A percentile compares a stretch with the other conserved stretches of the same genome.
Conservation (phyloP, 352 stramenopile genomes). For the Hyaloperonospora brassicae region DNA sequence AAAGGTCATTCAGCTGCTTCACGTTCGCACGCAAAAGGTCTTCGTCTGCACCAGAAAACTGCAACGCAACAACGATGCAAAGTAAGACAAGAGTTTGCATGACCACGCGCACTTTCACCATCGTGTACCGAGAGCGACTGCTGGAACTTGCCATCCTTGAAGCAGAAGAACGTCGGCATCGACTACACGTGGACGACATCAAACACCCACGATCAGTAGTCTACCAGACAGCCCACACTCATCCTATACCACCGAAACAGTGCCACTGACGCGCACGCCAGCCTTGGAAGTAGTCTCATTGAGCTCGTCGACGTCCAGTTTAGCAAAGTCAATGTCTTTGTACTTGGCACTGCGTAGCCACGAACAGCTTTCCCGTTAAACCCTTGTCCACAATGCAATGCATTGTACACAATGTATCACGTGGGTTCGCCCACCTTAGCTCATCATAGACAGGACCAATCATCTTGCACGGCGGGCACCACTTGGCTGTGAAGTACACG, state of each 20-base stretch:
- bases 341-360: conserved; percentile 38
- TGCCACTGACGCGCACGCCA: conserved; percentile 64
- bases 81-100: conserved; percentile 4
- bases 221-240: background rate
- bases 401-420: background rate
- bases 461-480: conserved; percentile 89
- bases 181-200: conserved; percentile 31
- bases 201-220: conserved; percentile 4
- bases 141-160: conserved; percentile 71
- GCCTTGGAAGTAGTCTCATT: conserved; percentile 72
- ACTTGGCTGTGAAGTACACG: conserved; percentile 87
- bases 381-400: background rate
- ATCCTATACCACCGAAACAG: background rate
- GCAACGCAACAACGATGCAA: conserved; percentile 2
- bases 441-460: conserved; percentile 85
- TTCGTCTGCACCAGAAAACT: conserved; percentile 84
- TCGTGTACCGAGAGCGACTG: conserved; percentile 58
- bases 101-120: background rate
- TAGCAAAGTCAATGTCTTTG: conserved; percentile 70
- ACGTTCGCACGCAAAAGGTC: conserved; percentile 60
- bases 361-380: background rate
- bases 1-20: conserved; percentile 69
- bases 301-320: conserved; percentile 80
- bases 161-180: conserved; percentile 86
- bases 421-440: conserved; percentile 43